Percentiles rank a stretch among this genome's conserved stretches.
phyloP scores from a whole-genome alignment of 306 rosid genomes.

The Cicer chorassanicum region DNA sequence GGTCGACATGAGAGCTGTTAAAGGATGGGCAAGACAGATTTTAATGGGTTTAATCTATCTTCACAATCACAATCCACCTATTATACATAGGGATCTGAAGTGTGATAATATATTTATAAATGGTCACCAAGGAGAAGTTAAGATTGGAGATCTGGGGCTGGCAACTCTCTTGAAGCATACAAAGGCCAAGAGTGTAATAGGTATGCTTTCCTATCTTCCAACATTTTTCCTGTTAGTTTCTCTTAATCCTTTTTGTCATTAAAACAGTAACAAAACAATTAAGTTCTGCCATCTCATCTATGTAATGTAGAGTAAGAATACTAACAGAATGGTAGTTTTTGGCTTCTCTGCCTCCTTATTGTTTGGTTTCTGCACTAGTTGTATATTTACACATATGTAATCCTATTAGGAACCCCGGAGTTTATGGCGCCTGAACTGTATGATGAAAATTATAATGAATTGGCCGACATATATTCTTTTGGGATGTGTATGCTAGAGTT shows the following conservation, averaged over 20 bases:
- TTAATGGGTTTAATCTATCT: conserved; percentile 55
- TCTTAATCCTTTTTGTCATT: neutral
- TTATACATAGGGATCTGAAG: conserved; percentile 59
- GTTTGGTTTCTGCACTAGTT: conserved; percentile 11
- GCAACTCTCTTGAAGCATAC: conserved; percentile 53
- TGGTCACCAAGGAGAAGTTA: conserved; percentile 63
- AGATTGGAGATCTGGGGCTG: conserved; percentile 61
- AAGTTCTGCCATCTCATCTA: neutral
- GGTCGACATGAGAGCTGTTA: conserved; percentile 51
- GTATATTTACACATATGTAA: neutral
- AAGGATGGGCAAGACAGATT: conserved; percentile 59
- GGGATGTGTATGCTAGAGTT: conserved; percentile 48
- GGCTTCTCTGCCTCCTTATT: neutral
- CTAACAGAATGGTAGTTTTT: neutral
- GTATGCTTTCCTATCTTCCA: conserved; percentile 16
- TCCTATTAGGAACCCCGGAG: conserved; percentile 58
- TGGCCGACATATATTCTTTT: conserved; percentile 61
- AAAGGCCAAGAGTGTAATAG: conserved; percentile 53
- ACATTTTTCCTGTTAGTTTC: neutral
- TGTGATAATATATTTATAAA: conserved; percentile 63
- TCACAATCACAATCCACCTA: conserved; percentile 57
- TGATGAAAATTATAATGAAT: conserved; percentile 60
- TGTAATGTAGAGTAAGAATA: conserved; percentile 1
- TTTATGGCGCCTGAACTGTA: conserved; percentile 67
- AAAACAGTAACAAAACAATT: neutral